phyloP scores from a whole-genome alignment of 768 basidiomycete genomes.

The Tremella mesenterica region DNA sequence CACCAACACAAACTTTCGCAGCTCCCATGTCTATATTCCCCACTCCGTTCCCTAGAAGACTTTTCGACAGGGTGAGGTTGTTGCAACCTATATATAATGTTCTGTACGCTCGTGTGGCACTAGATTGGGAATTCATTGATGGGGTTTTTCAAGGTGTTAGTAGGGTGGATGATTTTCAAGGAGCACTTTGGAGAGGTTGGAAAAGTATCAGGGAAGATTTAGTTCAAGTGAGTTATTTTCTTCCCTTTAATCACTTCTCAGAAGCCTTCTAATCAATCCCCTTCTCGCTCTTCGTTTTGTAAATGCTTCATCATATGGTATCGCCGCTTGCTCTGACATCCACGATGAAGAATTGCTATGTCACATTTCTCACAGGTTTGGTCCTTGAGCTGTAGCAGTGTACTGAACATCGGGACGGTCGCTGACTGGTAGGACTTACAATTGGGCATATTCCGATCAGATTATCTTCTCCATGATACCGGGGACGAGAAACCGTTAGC shows the following conservation, averaged over 20 bases:
- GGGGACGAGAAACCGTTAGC: conserved; percentile 20
- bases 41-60: conserved; percentile 65
- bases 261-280: too few relatives aligned
- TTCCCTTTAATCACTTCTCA: too few relatives aligned
- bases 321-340: too few relatives aligned
- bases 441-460: conserved; percentile 85
- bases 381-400: too few relatives aligned
- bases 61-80: conserved; percentile 58
- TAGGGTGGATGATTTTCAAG: conserved; percentile 76
- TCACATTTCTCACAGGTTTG: too few relatives aligned
- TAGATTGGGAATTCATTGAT: conserved; percentile 72
- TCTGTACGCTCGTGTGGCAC: conserved; percentile 73
- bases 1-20: conserved; percentile 64
- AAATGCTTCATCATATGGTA: too few relatives aligned
- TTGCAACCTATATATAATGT: conserved; percentile 74
- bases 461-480: conserved; percentile 72
- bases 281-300: too few relatives aligned
- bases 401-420: neutral
- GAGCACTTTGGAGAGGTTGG: conserved; percentile 79
- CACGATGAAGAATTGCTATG: neutral
- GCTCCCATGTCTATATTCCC: conserved; percentile 85
- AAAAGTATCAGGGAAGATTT: conserved; percentile 60
- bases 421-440: conserved; percentile 57
- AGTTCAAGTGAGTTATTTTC: conserved; percentile 49
- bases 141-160: conserved; percentile 74